Conservation (phyloP, 306 rosid species). For the Trichosanthes truncata region DNA sequence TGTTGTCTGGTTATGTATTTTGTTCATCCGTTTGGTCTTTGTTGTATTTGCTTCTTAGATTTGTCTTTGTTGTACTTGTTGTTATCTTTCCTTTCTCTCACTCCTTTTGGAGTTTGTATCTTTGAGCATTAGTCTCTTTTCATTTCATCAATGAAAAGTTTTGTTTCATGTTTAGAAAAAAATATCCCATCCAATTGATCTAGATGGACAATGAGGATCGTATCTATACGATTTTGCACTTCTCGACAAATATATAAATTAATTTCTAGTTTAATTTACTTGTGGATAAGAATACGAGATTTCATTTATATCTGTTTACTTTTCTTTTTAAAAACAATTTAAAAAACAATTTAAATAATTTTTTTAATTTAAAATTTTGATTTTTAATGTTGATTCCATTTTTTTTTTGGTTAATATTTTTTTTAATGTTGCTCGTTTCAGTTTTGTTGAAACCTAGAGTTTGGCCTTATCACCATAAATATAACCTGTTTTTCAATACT, state of each 20-base stretch:
- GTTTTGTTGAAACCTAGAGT: neutral
- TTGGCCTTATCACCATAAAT: neutral
- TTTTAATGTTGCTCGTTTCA: neutral
- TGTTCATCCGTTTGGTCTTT: too few relatives aligned
- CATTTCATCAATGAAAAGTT: too few relatives aligned
- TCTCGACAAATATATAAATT: neutral
- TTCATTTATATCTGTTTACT: neutral
- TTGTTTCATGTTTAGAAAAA: too few relatives aligned
- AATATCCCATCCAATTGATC: neutral
- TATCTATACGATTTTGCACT: neutral
- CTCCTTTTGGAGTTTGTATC: too few relatives aligned
- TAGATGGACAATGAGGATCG: neutral
- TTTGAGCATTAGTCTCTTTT: too few relatives aligned
- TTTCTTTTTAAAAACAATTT: neutral
- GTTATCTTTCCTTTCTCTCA: too few relatives aligned
- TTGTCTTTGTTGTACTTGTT: too few relatives aligned
- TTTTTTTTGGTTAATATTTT: neutral
- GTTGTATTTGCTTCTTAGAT: too few relatives aligned
- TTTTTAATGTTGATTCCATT: neutral
- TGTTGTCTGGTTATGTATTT: too few relatives aligned
- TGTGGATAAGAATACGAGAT: neutral
- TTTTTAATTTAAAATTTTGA: neutral
- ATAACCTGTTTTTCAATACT: neutral
- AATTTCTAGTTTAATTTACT: neutral
- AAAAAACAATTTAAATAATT: too few relatives aligned